Evolutionary conservation across 345 rosid species (phyloP).

Genomic region (Citrus mangshanensis): DNA sequence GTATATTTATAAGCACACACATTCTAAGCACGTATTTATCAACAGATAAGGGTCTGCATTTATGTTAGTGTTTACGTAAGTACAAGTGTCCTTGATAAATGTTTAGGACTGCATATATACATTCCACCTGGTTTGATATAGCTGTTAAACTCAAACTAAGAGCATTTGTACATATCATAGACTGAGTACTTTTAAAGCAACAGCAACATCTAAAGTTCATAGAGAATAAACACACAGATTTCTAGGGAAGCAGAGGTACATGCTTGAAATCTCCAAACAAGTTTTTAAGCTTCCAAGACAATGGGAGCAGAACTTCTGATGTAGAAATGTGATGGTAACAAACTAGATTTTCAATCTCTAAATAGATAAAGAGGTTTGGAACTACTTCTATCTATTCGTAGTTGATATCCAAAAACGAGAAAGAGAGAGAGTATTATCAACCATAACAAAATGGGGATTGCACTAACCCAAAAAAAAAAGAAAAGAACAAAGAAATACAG

Average conservation of each 20-base stretch:
- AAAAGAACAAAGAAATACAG: neutral
- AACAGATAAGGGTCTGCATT: neutral
- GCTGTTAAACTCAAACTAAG: neutral
- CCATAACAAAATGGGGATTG: neutral
- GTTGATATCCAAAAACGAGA: neutral
- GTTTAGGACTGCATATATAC: neutral
- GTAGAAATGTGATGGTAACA: neutral
- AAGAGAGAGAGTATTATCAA: neutral
- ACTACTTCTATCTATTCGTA: neutral
- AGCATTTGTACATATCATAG: neutral
- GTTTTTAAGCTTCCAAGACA: neutral
- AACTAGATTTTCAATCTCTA: neutral
- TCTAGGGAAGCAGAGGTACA: neutral
- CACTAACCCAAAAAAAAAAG: neutral
- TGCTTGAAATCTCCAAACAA: neutral
- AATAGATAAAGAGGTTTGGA: neutral
- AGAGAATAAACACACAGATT: neutral
- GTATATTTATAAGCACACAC: neutral
- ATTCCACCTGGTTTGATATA: neutral
- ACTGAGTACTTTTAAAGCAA: neutral
- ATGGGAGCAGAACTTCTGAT: neutral
- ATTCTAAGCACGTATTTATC: neutral
- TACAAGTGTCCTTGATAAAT: neutral
- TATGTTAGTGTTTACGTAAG: neutral
- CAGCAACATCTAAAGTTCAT: neutral